These are phyloP conservation scores for Yueomyces sinensis DNA, from an alignment of 805 yeast species.

Conservation along the genomic window DNA sequence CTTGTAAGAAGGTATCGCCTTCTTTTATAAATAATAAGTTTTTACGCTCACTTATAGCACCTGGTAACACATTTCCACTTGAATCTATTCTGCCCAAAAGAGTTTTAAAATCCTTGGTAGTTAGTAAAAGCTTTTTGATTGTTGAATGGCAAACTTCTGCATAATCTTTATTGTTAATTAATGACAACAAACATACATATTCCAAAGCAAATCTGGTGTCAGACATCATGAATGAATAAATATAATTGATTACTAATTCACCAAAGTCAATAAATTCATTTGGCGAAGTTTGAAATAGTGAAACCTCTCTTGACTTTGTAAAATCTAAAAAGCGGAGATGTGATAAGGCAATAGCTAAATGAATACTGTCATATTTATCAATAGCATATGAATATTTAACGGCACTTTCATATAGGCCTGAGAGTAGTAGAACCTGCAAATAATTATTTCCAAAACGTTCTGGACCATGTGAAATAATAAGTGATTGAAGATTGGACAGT, in stretches of 20 bases:
- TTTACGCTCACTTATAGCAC: constrained; percentile 71
- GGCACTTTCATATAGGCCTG: constrained; percentile 76
- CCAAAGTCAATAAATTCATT: constrained; percentile 31
- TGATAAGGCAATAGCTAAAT: constrained; percentile 62
- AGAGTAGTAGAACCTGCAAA: constrained; percentile 56
- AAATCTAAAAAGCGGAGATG: no score
- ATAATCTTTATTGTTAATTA: constrained; percentile 35
- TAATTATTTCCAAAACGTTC: constrained; percentile 59
- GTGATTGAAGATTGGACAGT: constrained; percentile 59
- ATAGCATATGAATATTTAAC: constrained; percentile 39
- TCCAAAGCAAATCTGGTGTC: constrained; percentile 91
- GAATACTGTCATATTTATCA: constrained; percentile 79
- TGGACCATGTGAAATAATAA: constrained; percentile 59
- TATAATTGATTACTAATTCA: constrained; percentile 63
- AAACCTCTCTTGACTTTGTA: not conserved
- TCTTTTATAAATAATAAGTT: constrained; percentile 44
- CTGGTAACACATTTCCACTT: constrained; percentile 69
- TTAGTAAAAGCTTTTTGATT: constrained; percentile 68
- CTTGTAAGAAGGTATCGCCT: constrained; percentile 46
- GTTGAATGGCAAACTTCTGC: constrained; percentile 58
- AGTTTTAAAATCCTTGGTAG: constrained; percentile 71
- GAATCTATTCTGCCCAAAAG: constrained; percentile 73
- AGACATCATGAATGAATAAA: constrained; percentile 67
- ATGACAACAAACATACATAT: constrained; percentile 59
- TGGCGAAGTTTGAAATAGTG: not conserved